Percentiles rank a stretch among this genome's conserved stretches.
These are phyloP conservation scores for Dalechampia spathulata DNA, from an alignment of 441 rosid genomes.

Conservation along the genomic window DNA sequence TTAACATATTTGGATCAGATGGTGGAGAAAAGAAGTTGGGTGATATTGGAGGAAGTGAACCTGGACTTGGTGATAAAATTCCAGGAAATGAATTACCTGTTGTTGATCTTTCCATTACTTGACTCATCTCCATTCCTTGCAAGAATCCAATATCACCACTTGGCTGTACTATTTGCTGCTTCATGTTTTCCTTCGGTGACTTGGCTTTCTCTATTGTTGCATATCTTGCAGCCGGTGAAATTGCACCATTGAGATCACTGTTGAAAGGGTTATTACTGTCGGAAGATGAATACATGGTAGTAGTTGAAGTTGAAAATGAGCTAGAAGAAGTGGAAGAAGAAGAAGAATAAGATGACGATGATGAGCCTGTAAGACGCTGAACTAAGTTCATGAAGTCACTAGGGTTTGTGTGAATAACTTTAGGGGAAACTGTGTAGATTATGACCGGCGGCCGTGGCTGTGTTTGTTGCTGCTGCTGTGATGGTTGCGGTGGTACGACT, in stretches of 20 bases:
- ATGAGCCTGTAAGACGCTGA: conserved; percentile 64
- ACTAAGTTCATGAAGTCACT: conserved; percentile 70
- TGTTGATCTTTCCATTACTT: conserved; percentile 31
- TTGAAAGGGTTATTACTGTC: conserved; percentile 20
- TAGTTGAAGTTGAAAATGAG: conserved; percentile 6
- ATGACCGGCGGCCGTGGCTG: conserved; percentile 53
- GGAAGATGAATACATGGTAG: conserved; percentile 24
- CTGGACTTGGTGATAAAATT: conserved; percentile 70
- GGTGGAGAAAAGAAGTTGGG: conserved; percentile 64
- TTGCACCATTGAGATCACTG: conserved; percentile 29
- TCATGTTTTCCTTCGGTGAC: conserved; percentile 23
- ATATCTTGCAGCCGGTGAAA: conserved; percentile 70
- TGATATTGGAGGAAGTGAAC: conserved; percentile 50
- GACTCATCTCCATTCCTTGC: conserved; percentile 34
- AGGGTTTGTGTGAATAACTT: conserved; percentile 53
- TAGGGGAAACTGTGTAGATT: conserved; percentile 70
- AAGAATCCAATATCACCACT: conserved; percentile 23
- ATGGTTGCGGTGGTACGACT: conserved; percentile 32
- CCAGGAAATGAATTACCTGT: conserved; percentile 37
- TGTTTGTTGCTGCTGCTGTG: conserved; percentile 23
- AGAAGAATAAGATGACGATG: conserved; percentile 46
- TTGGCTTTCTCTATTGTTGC: conserved; percentile 47
- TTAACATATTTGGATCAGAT: conserved; percentile 37
- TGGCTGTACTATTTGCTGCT: too few relatives aligned
- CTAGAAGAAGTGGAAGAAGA: too few relatives aligned